Conservation (phyloP, 345 rosid genomes). For the Lagerstroemia speciosa region DNA sequence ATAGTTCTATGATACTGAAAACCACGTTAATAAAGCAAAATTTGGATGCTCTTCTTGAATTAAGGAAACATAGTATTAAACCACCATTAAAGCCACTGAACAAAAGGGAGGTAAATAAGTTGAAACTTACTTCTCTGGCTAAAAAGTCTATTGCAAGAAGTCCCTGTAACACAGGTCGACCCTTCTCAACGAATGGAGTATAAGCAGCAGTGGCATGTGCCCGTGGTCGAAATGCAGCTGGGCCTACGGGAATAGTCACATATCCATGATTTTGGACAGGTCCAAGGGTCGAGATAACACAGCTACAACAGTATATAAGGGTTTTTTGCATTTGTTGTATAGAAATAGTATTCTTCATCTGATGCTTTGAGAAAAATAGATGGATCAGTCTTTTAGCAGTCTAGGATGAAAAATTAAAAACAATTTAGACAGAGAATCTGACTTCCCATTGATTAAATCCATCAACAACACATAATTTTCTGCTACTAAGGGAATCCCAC, state of each 20-base stretch:
- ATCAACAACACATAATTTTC: neutral
- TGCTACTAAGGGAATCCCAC: neutral
- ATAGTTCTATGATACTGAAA: neutral
- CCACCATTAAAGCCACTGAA: neutral
- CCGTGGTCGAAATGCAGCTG: slow-evolving; percentile 96
- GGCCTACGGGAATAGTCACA: slow-evolving; percentile 44
- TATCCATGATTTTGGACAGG: slow-evolving; percentile 9
- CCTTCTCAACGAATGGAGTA: slow-evolving; percentile 72
- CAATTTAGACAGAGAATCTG: too few species aligned
- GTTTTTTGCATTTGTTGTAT: neutral
- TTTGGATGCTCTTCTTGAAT: neutral
- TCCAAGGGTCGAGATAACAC: slow-evolving; percentile 2
- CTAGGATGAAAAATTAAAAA: too few species aligned
- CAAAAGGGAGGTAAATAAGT: slow-evolving; percentile 11
- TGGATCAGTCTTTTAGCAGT: too few species aligned
- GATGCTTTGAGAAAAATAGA: too few species aligned
- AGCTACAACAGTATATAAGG: neutral
- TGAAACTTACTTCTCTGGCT: slow-evolving; percentile 75
- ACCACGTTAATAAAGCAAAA: neutral
- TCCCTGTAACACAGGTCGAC: slow-evolving; percentile 95
- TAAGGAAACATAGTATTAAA: neutral
- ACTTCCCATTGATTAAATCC: too few species aligned
- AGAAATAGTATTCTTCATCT: neutral
- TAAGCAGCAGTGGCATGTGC: slow-evolving; percentile 54
- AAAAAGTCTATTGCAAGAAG: slow-evolving; percentile 92